These are phyloP conservation scores for Chalciporus sphaerocephalus DNA, from an alignment of 768 basidiomycete genomes.

Conservation along the genomic window DNA sequence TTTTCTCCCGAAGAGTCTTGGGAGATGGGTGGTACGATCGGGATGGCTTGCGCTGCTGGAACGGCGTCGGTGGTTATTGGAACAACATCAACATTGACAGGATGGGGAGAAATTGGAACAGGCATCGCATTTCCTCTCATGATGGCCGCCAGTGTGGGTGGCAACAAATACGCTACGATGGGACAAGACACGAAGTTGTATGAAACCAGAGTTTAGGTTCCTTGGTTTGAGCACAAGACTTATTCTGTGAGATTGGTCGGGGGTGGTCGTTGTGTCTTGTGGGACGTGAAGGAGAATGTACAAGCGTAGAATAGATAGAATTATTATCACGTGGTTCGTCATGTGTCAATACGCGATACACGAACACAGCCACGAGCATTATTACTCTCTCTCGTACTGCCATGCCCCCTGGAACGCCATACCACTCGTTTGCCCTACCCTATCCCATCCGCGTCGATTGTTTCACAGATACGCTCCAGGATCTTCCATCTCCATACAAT, in stretches of 20 bases:
- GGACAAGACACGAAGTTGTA: conserved; percentile 8
- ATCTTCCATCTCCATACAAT: conserved; percentile 31
- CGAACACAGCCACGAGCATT: neutral
- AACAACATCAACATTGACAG: neutral
- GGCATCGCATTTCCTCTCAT: conserved; percentile 9
- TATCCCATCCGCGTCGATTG: conserved; percentile 86
- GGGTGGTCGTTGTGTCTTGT: conserved; percentile 6
- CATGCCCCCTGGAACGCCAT: conserved; percentile 78
- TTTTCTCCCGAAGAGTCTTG: conserved; percentile 18
- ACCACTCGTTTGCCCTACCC: conserved; percentile 68
- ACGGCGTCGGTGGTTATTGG: conserved; percentile 19
- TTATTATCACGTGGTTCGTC: neutral
- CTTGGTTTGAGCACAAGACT: conserved; percentile 18
- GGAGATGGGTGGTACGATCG: conserved; percentile 17
- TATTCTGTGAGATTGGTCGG: conserved; percentile 16
- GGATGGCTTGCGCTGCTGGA: conserved; percentile 15
- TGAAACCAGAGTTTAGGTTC: conserved; percentile 19
- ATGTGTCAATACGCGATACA: neutral
- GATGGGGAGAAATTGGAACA: neutral
- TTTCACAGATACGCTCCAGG: conserved; percentile 50
- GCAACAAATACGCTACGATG: conserved; percentile 6
- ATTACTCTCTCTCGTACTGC: neutral
- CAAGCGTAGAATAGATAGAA: conserved; percentile 3
- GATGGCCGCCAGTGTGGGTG: conserved; percentile 7
- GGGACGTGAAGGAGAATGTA: conserved; percentile 17